Conservation (phyloP, 225 moss, liverwort and hornwort genomes). For the Lunularia cruciata region DNA sequence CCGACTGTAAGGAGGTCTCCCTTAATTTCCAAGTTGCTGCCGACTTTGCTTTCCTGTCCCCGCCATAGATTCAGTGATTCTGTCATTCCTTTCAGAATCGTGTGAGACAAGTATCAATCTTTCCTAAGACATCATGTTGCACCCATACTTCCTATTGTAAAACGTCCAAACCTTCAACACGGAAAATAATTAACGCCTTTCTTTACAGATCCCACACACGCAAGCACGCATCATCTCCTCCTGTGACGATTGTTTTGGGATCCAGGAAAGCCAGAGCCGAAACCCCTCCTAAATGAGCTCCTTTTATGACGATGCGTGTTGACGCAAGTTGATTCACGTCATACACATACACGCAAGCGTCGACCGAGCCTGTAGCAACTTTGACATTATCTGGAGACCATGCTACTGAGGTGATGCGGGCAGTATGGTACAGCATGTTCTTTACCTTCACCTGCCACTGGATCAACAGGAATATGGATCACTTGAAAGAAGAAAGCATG, state of each 20-base stretch:
- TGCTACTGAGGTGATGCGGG: slow-evolving; percentile 73
- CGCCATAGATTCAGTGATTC: background rate
- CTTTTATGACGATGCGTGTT: slow-evolving; percentile 66
- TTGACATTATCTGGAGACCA: slow-evolving; percentile 83
- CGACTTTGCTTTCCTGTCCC: background rate
- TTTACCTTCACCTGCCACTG: slow-evolving; percentile 81
- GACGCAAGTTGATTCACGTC: slow-evolving; percentile 68
- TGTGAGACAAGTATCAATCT: background rate
- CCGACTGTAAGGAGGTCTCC: background rate
- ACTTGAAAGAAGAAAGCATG: too few relatives aligned
- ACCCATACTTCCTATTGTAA: background rate
- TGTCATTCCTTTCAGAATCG: background rate
- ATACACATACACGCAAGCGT: slow-evolving; percentile 78
- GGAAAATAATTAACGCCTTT: background rate
- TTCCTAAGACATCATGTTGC: background rate
- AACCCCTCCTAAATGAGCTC: slow-evolving; percentile 81
- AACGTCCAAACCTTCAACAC: background rate
- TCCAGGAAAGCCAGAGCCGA: slow-evolving; percentile 72
- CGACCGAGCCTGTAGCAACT: slow-evolving; percentile 87
- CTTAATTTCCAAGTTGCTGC: background rate
- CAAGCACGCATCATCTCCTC: slow-evolving; percentile 92
- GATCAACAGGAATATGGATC: background rate
- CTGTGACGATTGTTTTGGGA: slow-evolving; percentile 63
- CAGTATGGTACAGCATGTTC: slow-evolving; percentile 96
- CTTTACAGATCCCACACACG: slow-evolving; percentile 58